These are phyloP conservation scores for Solanum chmielewskii DNA, from an alignment of 257 asterid genomes.

Conservation along the genomic window DNA sequence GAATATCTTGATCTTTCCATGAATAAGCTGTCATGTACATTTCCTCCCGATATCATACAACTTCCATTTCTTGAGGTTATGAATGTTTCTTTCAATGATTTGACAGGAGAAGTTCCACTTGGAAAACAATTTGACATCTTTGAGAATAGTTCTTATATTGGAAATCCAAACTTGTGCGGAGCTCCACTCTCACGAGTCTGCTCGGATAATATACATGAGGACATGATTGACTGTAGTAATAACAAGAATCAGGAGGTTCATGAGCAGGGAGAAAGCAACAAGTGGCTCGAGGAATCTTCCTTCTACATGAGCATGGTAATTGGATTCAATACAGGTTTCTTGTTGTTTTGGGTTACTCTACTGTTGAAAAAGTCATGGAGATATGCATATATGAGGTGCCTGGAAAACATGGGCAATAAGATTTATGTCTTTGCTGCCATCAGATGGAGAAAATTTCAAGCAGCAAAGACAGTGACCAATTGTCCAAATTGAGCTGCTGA, in stretches of 20 bases:
- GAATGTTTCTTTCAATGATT: not conserved
- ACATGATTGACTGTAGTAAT: not conserved
- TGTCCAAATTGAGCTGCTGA: not conserved
- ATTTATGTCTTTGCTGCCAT: not conserved
- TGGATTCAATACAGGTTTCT: too few relatives aligned
- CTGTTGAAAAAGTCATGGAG: not conserved
- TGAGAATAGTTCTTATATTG: not conserved
- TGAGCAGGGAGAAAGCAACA: not conserved
- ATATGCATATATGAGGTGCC: not conserved
- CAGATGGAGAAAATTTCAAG: not conserved
- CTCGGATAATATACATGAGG: not conserved
- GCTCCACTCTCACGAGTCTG: not conserved
- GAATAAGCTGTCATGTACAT: not conserved
- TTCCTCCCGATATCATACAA: not conserved
- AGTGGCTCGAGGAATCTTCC: not conserved
- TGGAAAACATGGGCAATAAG: not conserved
- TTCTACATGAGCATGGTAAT: not conserved
- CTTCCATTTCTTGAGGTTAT: accelerated
- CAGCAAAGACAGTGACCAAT: not conserved
- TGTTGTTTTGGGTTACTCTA: not conserved
- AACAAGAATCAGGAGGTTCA: not conserved
- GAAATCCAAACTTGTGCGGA: not conserved
- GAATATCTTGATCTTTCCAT: accelerated
- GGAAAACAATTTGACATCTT: accelerated
- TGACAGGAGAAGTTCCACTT: not conserved